Evolutionary conservation across 78 protist species (phyloP).

Genomic region (Mastigamoeba balamuthi): DNA sequence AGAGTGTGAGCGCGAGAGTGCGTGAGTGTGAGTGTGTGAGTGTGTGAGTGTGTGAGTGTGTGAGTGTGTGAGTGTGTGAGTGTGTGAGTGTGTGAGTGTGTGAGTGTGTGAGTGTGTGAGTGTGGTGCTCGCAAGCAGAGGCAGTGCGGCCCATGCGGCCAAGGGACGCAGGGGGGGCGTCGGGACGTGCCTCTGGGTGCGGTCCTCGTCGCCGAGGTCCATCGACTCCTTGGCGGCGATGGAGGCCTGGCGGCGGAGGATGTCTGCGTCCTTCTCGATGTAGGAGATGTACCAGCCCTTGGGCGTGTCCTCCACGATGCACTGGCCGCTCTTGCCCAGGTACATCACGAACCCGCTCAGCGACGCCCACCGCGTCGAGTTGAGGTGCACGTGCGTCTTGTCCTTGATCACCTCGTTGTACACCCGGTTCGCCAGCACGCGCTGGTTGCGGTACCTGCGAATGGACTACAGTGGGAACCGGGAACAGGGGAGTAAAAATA

Average conservation of each 20-base stretch:
- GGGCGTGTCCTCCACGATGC: conserved; percentile 73
- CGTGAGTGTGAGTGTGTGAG: no score
- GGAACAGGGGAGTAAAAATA: no score
- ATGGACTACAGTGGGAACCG: neutral
- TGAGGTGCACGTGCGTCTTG: conserved; percentile 74
- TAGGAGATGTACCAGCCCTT: conserved; percentile 75
- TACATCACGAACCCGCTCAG: conserved; percentile 68
- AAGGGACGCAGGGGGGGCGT: no score
- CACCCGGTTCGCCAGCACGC: conserved; percentile 64
- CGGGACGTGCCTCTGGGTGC: neutral
- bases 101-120: no score
- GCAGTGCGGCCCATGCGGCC: no score
- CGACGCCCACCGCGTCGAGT: conserved; percentile 63
- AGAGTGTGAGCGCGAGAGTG: no score
- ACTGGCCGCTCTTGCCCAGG: conserved; percentile 57
- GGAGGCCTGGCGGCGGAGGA: neutral
- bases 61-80: no score
- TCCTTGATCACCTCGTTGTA: conserved; percentile 64
- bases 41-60: no score
- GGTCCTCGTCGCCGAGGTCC: conserved; percentile 26
- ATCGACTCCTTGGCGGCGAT: conserved; percentile 6
- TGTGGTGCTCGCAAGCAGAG: no score
- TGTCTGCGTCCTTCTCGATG: conserved; percentile 61
- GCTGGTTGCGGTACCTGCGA: conserved; percentile 38
- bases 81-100: no score